Percentiles rank a stretch among this genome's conserved stretches.
These are phyloP conservation scores for Salix brachista DNA, from an alignment of 345 rosid species.

Conservation along the genomic window DNA sequence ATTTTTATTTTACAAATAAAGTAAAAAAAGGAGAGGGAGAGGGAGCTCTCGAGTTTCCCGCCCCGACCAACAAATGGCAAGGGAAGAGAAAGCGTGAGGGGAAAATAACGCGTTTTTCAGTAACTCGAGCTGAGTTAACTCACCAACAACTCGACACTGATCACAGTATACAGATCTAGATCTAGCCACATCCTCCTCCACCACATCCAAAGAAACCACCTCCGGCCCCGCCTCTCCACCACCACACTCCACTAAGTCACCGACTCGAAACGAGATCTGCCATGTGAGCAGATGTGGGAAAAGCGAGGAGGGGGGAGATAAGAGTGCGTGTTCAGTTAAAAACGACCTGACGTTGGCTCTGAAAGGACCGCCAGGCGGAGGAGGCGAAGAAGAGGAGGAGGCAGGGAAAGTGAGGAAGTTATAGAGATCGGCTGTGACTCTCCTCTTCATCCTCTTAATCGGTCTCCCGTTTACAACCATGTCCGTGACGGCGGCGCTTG, in stretches of 20 bases:
- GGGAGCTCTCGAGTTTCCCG: constrained; percentile 22
- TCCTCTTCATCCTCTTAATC: constrained; percentile 59
- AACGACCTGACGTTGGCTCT: constrained; percentile 40
- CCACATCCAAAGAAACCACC: constrained; percentile 42
- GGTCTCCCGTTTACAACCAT: constrained; percentile 60
- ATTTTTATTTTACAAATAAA: background rate
- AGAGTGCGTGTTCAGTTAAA: constrained; percentile 41
- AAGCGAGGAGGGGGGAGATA: constrained; percentile 47
- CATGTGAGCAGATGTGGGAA: constrained; percentile 53
- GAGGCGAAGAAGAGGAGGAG: background rate
- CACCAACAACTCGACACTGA: constrained; percentile 80
- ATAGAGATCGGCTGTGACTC: constrained; percentile 63
- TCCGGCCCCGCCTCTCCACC: constrained; percentile 31
- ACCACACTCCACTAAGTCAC: constrained; percentile 34
- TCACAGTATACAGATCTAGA: constrained; percentile 71
- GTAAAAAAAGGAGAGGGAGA: background rate
- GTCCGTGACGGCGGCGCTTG: constrained; percentile 24
- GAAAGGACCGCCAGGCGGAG: constrained; percentile 31
- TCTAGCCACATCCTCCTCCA: constrained; percentile 75
- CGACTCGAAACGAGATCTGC: constrained; percentile 54
- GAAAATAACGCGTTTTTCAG: background rate
- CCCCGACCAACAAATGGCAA: constrained; percentile 25
- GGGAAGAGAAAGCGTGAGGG: background rate
- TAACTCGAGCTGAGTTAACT: constrained; percentile 42
- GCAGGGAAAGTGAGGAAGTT: constrained; percentile 53